phyloP scores from a whole-genome alignment of 805 yeast genomes.

The Kuraishia piskuri region DNA sequence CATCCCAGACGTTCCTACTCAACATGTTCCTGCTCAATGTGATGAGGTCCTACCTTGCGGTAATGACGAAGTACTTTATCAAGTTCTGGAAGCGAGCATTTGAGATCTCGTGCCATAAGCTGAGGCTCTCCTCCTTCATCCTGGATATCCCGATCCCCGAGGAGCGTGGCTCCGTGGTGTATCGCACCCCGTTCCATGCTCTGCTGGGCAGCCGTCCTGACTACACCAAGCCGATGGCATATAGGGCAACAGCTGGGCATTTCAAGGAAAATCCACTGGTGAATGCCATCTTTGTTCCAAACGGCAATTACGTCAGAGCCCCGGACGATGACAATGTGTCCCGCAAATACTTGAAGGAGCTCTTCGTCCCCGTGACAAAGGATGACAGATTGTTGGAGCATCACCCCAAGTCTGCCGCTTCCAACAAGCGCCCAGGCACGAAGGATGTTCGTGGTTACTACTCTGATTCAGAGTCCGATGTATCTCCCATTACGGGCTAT shows the following conservation, averaged over 20 bases:
- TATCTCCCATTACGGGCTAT: constrained; percentile 33
- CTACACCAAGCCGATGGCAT: constrained; percentile 43
- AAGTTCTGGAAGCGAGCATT: constrained; percentile 58
- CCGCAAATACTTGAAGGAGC: constrained; percentile 47
- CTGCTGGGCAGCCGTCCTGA: constrained; percentile 41
- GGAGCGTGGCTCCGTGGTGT: constrained; percentile 64
- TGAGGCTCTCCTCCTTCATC: constrained; percentile 79
- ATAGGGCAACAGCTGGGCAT: constrained; percentile 30
- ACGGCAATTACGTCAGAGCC: constrained; percentile 78
- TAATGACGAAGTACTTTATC: neutral
- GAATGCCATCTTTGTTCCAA: constrained; percentile 60
- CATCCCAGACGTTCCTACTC: neutral
- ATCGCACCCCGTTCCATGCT: constrained; percentile 39
- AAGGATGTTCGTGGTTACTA: constrained; percentile 9
- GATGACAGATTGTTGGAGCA: constrained; percentile 55
- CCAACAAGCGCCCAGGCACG: neutral
- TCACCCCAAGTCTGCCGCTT: constrained; percentile 25
- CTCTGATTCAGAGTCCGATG: constrained; percentile 26
- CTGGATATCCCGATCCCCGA: constrained; percentile 50
- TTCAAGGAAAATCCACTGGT: constrained; percentile 33
- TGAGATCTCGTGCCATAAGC: constrained; percentile 38
- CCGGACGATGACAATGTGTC: constrained; percentile 78
- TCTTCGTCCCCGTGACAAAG: constrained; percentile 79
- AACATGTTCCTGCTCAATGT: constrained; percentile 20
- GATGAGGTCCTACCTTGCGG: constrained; percentile 14